These are phyloP conservation scores for Escallonia herrerae DNA, from an alignment of 129 eudicot genomes.

Conservation along the genomic window DNA sequence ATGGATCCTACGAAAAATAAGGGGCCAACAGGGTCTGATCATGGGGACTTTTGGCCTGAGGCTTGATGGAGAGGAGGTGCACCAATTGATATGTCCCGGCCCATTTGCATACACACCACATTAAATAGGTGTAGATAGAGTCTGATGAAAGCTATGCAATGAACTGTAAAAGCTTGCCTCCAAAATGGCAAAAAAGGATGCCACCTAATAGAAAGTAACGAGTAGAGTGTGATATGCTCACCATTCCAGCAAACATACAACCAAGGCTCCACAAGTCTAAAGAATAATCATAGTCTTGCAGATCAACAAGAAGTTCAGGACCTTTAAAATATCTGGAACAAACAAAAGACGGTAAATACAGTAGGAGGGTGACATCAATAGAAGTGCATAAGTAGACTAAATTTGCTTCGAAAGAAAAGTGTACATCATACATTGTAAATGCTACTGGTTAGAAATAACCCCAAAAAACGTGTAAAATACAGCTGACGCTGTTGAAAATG, in stretches of 20 bases:
- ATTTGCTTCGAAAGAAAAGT: not conserved
- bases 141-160: not conserved
- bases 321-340: conserved; percentile 76
- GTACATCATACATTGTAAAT: not conserved
- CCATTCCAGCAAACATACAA: conserved; percentile 96
- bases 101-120: not conserved
- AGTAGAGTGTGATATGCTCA: conserved; percentile 13
- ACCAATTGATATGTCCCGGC: conserved; percentile 4
- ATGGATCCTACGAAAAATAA: not conserved
- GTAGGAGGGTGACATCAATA: not conserved
- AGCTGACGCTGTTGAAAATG: too few relatives aligned
- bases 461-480: too few relatives aligned
- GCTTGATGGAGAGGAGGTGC: conserved; percentile 2
- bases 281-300: conserved; percentile 85
- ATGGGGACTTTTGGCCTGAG: not conserved
- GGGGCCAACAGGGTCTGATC: not conserved
- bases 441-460: not conserved
- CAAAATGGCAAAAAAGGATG: not conserved
- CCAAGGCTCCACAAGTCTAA: conserved; percentile 94
- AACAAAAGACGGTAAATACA: conserved; percentile 4
- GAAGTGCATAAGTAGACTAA: too few relatives aligned
- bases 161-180: not conserved
- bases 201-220: not conserved
- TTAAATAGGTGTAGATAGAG: not conserved
- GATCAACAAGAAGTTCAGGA: conserved; percentile 80